Conservation (phyloP, 2,329 filamentous ascomycete genomes). For the Dendrostoma leiphaemia region DNA sequence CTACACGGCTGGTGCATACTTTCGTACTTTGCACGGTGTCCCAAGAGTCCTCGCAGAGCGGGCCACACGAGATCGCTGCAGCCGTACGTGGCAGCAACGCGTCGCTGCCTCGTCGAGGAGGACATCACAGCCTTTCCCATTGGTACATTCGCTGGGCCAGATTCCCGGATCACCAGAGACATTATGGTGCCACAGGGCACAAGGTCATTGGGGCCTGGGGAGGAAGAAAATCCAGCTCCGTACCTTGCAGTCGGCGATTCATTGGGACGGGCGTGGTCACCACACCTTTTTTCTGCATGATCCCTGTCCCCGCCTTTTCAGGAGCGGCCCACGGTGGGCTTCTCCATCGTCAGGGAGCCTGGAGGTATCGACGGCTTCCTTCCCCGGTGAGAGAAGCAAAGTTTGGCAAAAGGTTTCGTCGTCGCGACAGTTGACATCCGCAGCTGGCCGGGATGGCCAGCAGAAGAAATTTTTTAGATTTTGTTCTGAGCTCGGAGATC, state of each 20-base stretch:
- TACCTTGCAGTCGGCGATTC: not conserved
- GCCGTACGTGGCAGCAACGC: not conserved
- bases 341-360: conserved; percentile 1
- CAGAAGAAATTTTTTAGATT: not conserved
- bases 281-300: not conserved
- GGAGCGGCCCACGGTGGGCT: conserved; percentile 2
- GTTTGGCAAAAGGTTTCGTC: not conserved
- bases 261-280: conserved; percentile 1
- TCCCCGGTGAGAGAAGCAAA: not conserved
- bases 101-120: not conserved
- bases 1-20: not conserved
- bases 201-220: not conserved
- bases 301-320: conserved; percentile 14
- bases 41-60: no score
- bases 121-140: not conserved
- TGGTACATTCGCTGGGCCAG: not conserved
- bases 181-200: not conserved
- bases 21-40: no score
- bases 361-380: conserved; percentile 1
- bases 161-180: not conserved
- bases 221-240: no score
- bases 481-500: not conserved
- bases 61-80: no score
- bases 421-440: not conserved
- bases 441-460: not conserved